phyloP scores from a whole-genome alignment of 805 yeast species.

The Ogataea methylovora region DNA sequence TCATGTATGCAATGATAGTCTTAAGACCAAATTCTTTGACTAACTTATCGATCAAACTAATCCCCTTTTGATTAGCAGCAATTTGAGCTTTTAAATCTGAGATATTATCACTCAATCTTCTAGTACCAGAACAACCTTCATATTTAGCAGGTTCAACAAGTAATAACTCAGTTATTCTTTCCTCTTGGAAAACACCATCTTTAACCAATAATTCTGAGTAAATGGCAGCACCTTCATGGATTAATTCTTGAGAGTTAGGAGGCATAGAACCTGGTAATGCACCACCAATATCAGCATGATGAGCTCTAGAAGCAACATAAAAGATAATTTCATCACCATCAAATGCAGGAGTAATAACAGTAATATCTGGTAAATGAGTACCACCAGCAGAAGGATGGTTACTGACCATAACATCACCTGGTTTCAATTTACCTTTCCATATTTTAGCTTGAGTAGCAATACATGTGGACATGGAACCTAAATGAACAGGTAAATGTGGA shows the following conservation, averaged over 20 bases:
- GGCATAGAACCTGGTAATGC: slow-evolving; percentile 93
- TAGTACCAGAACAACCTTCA: slow-evolving; percentile 86
- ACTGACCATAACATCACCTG: slow-evolving; percentile 71
- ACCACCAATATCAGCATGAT: slow-evolving; percentile 95
- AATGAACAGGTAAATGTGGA: slow-evolving; percentile 81
- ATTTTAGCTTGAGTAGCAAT: slow-evolving; percentile 55
- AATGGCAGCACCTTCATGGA: slow-evolving; percentile 90
- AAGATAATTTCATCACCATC: slow-evolving; percentile 56
- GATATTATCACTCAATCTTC: slow-evolving; percentile 76
- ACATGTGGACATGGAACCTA: slow-evolving; percentile 82
- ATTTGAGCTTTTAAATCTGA: slow-evolving; percentile 82
- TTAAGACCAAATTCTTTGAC: slow-evolving; percentile 55
- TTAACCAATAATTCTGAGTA: slow-evolving; percentile 67
- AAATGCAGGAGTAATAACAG: slow-evolving; percentile 88
- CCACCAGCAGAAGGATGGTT: slow-evolving; percentile 86
- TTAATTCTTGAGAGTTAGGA: slow-evolving; percentile 75
- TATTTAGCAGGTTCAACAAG: slow-evolving; percentile 68
- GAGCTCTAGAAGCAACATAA: slow-evolving; percentile 92
- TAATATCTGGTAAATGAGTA: slow-evolving; percentile 83
- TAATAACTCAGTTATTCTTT: slow-evolving; percentile 51
- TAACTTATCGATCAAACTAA: slow-evolving; percentile 50
- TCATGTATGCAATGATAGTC: slow-evolving; percentile 66
- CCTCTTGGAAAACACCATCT: slow-evolving; percentile 70
- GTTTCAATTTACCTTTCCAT: slow-evolving; percentile 57
- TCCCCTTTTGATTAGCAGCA: slow-evolving; percentile 86